phyloP scores from a whole-genome alignment of 1,284 basidiomycete genomes.

The Trichosporon sp. region DNA sequence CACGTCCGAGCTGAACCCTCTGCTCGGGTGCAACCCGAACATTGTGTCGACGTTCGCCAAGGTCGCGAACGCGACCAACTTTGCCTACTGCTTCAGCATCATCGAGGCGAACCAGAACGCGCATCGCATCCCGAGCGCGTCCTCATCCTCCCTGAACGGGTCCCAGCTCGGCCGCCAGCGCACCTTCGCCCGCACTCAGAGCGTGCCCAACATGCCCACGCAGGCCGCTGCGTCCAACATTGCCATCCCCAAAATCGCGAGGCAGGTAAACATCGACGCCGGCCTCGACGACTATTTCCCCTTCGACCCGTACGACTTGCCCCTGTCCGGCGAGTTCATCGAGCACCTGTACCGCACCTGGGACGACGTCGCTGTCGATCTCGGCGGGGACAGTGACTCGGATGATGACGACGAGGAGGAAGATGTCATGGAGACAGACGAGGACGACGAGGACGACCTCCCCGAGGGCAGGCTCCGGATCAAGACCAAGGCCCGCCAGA shows the following conservation, averaged over 20 bases:
- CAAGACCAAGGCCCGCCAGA: constrained; percentile 1
- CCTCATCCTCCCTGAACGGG: background rate
- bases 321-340: constrained; percentile 53
- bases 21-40: constrained; percentile 82
- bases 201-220: constrained; percentile 3
- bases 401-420: constrained; percentile 51
- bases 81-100: constrained; percentile 92
- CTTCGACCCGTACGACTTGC: constrained; percentile 94
- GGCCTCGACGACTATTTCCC: constrained; percentile 95
- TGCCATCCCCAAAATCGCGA: constrained; percentile 33
- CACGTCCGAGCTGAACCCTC: constrained; percentile 78
- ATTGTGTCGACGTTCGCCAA: constrained; percentile 94
- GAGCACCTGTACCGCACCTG: constrained; percentile 56
- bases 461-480: constrained; percentile 1
- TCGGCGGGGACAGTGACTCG: constrained; percentile 41
- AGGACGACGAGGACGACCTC: constrained; percentile 8
- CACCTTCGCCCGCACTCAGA: background rate
- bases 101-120: constrained; percentile 67
- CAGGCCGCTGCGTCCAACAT: constrained; percentile 3
- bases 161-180: constrained; percentile 7
- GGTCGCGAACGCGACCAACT: constrained; percentile 83
- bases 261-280: constrained; percentile 54
- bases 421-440: constrained; percentile 23
- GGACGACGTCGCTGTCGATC: constrained; percentile 53
- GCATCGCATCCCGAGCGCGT: background rate